phyloP scores from a whole-genome alignment of 1,139 yeast species.

The Yamadazyma friedrichii region DNA sequence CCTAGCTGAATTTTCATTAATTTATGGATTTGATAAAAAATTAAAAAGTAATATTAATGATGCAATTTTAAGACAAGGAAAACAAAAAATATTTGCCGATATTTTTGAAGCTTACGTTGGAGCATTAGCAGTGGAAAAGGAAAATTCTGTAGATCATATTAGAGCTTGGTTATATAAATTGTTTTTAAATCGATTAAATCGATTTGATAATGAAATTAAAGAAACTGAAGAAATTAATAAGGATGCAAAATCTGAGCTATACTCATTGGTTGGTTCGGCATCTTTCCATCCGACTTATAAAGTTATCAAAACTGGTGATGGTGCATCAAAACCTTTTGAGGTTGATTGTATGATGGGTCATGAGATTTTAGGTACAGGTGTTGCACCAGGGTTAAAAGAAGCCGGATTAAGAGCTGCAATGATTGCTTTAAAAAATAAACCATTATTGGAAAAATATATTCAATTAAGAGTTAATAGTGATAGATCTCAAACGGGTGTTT shows the following conservation, averaged over 20 bases:
- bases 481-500: background rate
- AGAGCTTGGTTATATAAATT: conserved; percentile 61
- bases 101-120: conserved; percentile 91
- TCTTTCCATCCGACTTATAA: conserved; percentile 64
- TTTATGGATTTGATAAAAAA: conserved; percentile 67
- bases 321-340: conserved; percentile 47
- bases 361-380: conserved; percentile 57
- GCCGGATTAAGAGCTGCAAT: conserved; percentile 76
- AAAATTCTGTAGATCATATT: conserved; percentile 40
- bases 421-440: conserved; percentile 60
- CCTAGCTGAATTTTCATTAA: conserved; percentile 65
- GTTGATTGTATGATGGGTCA: conserved; percentile 69
- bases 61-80: conserved; percentile 31
- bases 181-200: conserved; percentile 32
- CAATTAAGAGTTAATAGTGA: conserved; percentile 47
- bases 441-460: conserved; percentile 63
- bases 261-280: conserved; percentile 78
- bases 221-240: conserved; percentile 41
- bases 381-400: conserved; percentile 58
- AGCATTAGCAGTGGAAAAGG: conserved; percentile 66
- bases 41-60: conserved; percentile 50
- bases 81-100: conserved; percentile 66
- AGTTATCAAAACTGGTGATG: conserved; percentile 53
- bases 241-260: conserved; percentile 75
- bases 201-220: conserved; percentile 27